Conservation (phyloP, 2,329 filamentous ascomycete species). For the Nemania sp. region DNA sequence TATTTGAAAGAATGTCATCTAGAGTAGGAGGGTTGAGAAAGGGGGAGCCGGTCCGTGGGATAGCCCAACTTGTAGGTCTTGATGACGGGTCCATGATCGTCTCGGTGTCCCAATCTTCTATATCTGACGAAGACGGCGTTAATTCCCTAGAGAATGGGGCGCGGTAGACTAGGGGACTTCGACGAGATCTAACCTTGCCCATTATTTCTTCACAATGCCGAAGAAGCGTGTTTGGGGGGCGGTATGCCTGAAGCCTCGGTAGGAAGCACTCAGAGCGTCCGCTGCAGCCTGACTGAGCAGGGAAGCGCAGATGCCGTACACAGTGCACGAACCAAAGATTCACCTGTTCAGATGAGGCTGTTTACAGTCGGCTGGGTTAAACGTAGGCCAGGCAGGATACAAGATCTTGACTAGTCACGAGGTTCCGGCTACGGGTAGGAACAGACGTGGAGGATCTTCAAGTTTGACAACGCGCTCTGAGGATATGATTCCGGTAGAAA, state of each 20-base stretch:
- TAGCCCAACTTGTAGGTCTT: conserved; percentile 53
- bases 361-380: no score
- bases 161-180: conserved; percentile 49
- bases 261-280: conserved; percentile 30
- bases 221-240: conserved; percentile 24
- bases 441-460: conserved; percentile 11
- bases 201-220: conserved; percentile 42
- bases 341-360: conserved; percentile 2
- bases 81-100: conserved; percentile 54
- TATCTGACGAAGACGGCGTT: conserved; percentile 50
- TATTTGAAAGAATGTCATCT: conserved; percentile 84
- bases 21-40: conserved; percentile 65
- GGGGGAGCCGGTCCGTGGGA: conserved; percentile 45
- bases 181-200: conserved; percentile 52
- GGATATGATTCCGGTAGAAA: neutral
- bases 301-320: conserved; percentile 20
- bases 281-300: conserved; percentile 9
- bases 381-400: neutral
- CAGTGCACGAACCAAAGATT: neutral
- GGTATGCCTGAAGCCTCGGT: conserved; percentile 31
- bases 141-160: conserved; percentile 47
- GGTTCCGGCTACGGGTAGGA: conserved; percentile 12
- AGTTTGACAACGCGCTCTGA: neutral
- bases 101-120: conserved; percentile 49
- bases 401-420: conserved; percentile 15